A percentile compares a stretch with the other conserved stretches of the same genome.
phyloP scores from a whole-genome alignment of 2,329 filamentous ascomycete species.

The Aspergillus uvarum region DNA sequence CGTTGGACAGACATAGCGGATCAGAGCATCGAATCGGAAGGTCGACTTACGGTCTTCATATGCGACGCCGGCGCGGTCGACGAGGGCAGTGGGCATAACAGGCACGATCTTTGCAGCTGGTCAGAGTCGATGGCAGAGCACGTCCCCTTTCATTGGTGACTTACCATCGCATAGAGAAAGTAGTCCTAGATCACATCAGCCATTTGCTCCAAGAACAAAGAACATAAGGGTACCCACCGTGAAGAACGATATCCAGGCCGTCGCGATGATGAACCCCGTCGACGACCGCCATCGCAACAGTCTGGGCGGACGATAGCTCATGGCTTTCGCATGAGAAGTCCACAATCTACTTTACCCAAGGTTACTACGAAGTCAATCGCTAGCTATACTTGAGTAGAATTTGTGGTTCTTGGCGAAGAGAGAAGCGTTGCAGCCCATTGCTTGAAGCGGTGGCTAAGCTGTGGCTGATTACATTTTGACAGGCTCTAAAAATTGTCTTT shows the following conservation, averaged over 20 bases:
- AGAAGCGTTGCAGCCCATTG: neutral
- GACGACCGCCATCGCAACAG: conserved; percentile 56
- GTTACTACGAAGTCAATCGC: neutral
- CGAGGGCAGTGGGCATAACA: conserved; percentile 30
- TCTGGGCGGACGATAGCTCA: conserved; percentile 24
- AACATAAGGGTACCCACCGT: conserved; percentile 21
- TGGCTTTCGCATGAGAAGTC: neutral
- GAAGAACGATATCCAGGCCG: conserved; percentile 46
- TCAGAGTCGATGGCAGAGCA: neutral
- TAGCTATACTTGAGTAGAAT: neutral
- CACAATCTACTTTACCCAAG: neutral
- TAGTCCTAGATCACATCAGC: conserved; percentile 23
- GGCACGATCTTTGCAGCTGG: conserved; percentile 27
- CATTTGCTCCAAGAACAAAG: neutral
- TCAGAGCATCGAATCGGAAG: neutral
- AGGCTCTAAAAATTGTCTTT: too few species aligned
- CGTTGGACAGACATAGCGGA: too few species aligned
- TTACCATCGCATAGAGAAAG: conserved; percentile 34
- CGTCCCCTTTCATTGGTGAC: neutral
- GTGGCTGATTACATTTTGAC: too few species aligned
- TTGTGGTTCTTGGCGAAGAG: neutral
- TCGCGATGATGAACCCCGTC: conserved; percentile 58
- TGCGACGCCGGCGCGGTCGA: conserved; percentile 24
- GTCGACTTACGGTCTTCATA: conserved; percentile 23
- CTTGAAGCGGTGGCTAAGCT: neutral